Evolutionary conservation across 805 yeast genomes (phyloP).

Genomic region (Myxozyma sirexii): DNA sequence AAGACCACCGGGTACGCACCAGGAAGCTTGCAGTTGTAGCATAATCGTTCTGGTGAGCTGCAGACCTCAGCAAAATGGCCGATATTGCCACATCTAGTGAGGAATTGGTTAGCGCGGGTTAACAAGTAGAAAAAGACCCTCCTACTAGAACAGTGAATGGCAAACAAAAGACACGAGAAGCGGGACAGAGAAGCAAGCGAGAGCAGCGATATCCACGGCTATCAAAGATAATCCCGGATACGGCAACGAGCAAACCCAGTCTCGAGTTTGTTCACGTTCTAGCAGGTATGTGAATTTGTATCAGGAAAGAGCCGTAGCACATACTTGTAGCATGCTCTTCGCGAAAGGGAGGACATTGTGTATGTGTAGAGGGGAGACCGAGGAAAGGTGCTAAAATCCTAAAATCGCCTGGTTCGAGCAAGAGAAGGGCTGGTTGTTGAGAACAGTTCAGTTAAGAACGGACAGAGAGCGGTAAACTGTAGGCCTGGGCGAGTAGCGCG

Average conservation of each 20-base stretch:
- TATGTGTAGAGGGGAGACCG: background rate
- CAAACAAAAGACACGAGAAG: background rate
- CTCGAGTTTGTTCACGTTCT: background rate
- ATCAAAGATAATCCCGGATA: too few relatives aligned
- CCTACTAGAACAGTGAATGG: background rate
- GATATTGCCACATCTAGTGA: slow-evolving; percentile 76
- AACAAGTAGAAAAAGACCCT: too few relatives aligned
- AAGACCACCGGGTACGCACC: slow-evolving; percentile 40
- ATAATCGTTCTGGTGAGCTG: slow-evolving; percentile 76
- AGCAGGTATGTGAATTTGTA: too few relatives aligned
- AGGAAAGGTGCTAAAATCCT: background rate
- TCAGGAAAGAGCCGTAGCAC: slow-evolving; percentile 5
- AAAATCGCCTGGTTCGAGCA: background rate
- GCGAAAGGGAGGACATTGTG: slow-evolving; percentile 31
- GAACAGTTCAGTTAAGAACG: background rate
- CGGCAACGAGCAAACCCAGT: too few relatives aligned
- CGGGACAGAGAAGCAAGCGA: too few relatives aligned
- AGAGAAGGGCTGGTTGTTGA: background rate
- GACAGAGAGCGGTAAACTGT: background rate
- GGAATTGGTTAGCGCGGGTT: too few relatives aligned
- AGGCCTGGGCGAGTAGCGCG: background rate
- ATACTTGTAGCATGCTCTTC: slow-evolving; percentile 36
- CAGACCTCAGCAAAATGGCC: slow-evolving; percentile 92
- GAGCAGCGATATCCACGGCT: too few relatives aligned
- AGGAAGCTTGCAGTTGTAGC: slow-evolving; percentile 90